Evolutionary conservation across 169 alveolate genomes (phyloP), one percentile per base, ranked within the genome.

Genomic region (Cytauxzoon felis): DNA sequence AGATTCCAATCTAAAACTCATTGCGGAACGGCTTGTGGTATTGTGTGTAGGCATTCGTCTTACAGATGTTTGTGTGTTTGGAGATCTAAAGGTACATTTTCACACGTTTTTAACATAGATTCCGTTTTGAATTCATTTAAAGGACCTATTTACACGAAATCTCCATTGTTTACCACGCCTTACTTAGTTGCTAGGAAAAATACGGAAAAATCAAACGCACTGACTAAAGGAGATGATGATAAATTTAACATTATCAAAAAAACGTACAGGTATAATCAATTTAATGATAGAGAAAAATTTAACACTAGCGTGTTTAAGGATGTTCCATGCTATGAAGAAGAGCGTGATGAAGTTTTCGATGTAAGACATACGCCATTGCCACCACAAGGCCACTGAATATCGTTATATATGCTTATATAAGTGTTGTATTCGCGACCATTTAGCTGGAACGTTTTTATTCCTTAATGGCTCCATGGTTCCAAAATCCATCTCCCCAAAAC

Each of bases 21-120:
- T 58, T 87, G 92, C 65, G 82, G 90, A 36, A 68, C 54, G n/a
- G 29, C 90, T 27, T 90, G 95, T 51, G 78, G 78, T 27, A 40
- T 48, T 30, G 72, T 59, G 24, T 90, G 95, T 51, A 36, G 82
- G 49, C 63, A 81, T 47, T 80, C 84, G 21, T 86, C 84, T 3
- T 80, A 78, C 34, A 53, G 87, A 29, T 85, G 91, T 33, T 69
- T 85, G 34, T 85, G 91, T 67, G 82, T 87, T 4, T 72, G 88
- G 87, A 61, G 78, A 43, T 62, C 68, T 3, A 56, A 47, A 33
- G 69, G 73, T 21, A 32, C 66, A 29, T 43, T 38, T 27, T 43
- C 24, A 5, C 91, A 85, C 69, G 41, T 76, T 13, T 32, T 51
- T 16, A 13, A 63, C 6, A 59, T 83, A 24, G 91, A 85, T 43